Evolutionary conservation across 176 grass and related monocot genomes (phyloP).

Genomic region (Puccinellia tenuiflora): DNA sequence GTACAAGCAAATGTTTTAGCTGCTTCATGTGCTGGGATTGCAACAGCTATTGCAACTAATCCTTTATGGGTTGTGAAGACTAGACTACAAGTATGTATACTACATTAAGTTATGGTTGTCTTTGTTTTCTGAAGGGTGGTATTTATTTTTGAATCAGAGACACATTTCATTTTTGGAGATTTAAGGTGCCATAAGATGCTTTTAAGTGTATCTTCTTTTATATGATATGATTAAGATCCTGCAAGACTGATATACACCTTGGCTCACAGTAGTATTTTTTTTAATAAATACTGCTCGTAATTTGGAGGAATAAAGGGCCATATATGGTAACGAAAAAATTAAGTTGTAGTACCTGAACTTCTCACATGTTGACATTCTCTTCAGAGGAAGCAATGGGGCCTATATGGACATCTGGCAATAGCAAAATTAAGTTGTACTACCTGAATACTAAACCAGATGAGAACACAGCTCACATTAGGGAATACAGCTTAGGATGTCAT

Average conservation of each 20-base stretch:
- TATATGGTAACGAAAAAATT: not conserved
- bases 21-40: constrained; percentile 72
- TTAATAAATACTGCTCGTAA: too few species aligned
- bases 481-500: not conserved
- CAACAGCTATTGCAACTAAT: constrained; percentile 76
- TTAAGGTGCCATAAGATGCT: not conserved
- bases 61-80: constrained; percentile 95
- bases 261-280: too few species aligned
- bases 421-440: not conserved
- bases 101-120: not conserved
- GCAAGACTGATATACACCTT: not conserved
- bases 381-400: not conserved
- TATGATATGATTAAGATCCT: not conserved
- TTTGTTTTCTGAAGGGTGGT: not conserved
- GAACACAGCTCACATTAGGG: not conserved
- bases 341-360: not conserved
- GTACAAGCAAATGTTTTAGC: constrained; percentile 63
- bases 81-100: constrained; percentile 71
- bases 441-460: not conserved
- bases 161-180: not conserved
- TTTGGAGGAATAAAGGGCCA: too few species aligned
- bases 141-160: not conserved
- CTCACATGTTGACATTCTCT: not conserved
- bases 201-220: too few species aligned
- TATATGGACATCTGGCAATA: not conserved